Base-by-base conservation (phyloP, 768 basidiomycete genomes). In the Pisolithus albus region DNA sequence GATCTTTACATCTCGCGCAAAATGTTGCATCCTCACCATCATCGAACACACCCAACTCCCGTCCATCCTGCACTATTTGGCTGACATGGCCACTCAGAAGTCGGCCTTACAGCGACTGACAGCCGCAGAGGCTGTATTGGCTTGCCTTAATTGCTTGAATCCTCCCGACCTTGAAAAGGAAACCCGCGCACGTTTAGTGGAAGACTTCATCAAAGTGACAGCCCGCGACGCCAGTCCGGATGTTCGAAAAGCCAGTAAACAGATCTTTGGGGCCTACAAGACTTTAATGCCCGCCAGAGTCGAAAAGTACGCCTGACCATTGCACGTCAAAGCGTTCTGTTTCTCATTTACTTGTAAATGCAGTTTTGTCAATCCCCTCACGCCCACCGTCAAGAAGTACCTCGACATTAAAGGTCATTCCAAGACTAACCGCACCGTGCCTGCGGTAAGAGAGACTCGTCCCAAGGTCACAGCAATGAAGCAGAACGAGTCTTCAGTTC, bases 141-240 rank as follows among this genome's bases (percentile, higher is more conserved):
- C 75, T 15, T 85, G 82, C 55, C 70, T 92, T 48, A 86, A 86
- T 53, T 82, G 78, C 58, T 84, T 83, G 63, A 88, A 87, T 65
- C 88, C 88, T 8, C 86, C 86, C 0, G 86, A 90, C 57, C 64
- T 90, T 28, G 86, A 87, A 65, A 85, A 79, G 63, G 86, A 88
- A 44, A 53, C 69, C 0, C 72, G 84, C 15, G 82, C 80, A 0
- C 72, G 72, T 42, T 81, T 86, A 38, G 72, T 93, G 24, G 91
- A 93, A 64, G 72, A 66, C 10, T 76, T 88, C 44, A 87, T 93
- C 57, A 81, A 75, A 52, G 59, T 67, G 8, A 79, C 85, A 2
- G 85, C 82, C 13, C 76, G 79, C 26, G 91, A 93, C 65, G 79
- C 87, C 5, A 86, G 76, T 60, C 82, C 83, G 23, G 89, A 90